A percentile compares a stretch with the other conserved stretches of the same genome.
Conservation (phyloP, 352 stramenopile species). For the Globisporangium lucens region DNA sequence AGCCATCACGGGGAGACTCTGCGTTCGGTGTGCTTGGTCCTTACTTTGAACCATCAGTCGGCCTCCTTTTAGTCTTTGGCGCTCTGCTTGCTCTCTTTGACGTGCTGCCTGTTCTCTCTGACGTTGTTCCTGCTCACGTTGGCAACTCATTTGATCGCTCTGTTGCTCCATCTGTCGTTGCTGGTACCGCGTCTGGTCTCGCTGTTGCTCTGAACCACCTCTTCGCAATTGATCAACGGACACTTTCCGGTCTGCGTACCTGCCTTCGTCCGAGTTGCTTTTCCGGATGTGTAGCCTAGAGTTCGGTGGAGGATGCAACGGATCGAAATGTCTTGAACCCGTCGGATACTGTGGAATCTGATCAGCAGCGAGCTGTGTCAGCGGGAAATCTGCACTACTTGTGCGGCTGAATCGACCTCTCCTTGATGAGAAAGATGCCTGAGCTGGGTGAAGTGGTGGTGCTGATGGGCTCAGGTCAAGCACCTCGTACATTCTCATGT, state of each 20-base stretch:
- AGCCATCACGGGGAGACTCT: not conserved
- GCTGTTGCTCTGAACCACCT: not conserved
- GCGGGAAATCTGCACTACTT: conserved; percentile 1
- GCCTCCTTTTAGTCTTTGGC: not conserved
- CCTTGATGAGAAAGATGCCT: conserved; percentile 14
- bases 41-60: not conserved
- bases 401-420: conserved; percentile 13
- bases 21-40: not conserved
- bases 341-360: not conserved
- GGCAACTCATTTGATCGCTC: not conserved
- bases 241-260: conserved; percentile 4
- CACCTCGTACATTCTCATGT: conserved; percentile 46
- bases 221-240: not conserved
- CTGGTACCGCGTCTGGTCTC: not conserved
- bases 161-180: conserved; percentile 3
- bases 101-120: not conserved
- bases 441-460: conserved; percentile 23
- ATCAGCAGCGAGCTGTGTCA: conserved; percentile 4
- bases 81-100: conserved; percentile 4
- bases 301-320: not conserved
- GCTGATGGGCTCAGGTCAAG: conserved; percentile 47
- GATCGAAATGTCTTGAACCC: not conserved
- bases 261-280: conserved; percentile 17
- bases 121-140: conserved; percentile 1
- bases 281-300: conserved; percentile 11